Evolutionary conservation across 306 rosid species (phyloP).

Genomic region (Trifolium subterraneum): DNA sequence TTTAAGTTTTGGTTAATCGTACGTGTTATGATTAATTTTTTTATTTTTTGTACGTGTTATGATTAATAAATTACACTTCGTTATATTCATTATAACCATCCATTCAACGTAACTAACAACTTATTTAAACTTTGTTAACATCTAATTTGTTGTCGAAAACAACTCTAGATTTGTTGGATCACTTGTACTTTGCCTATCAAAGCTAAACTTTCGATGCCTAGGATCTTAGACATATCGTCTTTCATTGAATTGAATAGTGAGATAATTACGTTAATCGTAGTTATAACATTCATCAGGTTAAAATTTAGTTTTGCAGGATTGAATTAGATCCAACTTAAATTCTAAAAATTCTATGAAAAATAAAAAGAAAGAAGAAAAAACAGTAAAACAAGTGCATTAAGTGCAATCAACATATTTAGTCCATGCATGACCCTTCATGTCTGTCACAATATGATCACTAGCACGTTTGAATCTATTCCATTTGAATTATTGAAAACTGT

Average conservation of each 20-base stretch:
- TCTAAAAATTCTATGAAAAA: neutral
- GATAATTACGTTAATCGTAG: neutral
- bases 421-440: neutral
- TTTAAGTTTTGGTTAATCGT: too few species aligned
- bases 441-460: conserved; percentile 28
- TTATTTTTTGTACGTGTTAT: too few species aligned
- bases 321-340: neutral
- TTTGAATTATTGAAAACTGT: conserved; percentile 29
- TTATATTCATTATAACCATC: too few species aligned
- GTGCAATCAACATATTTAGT: neutral
- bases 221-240: neutral
- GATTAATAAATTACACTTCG: too few species aligned
- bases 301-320: neutral
- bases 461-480: conserved; percentile 23
- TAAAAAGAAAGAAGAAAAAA: neutral
- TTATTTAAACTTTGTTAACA: too few species aligned
- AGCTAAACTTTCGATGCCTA: neutral
- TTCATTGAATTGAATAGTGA: neutral
- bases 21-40: too few species aligned
- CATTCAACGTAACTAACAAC: too few species aligned
- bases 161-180: neutral
- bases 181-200: fast-evolving
- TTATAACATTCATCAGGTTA: neutral
- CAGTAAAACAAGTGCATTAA: conserved; percentile 12
- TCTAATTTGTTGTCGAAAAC: too few species aligned